Evolutionary conservation across 2,329 filamentous ascomycete genomes (phyloP).

Genomic region (Fusarium paranaense): DNA sequence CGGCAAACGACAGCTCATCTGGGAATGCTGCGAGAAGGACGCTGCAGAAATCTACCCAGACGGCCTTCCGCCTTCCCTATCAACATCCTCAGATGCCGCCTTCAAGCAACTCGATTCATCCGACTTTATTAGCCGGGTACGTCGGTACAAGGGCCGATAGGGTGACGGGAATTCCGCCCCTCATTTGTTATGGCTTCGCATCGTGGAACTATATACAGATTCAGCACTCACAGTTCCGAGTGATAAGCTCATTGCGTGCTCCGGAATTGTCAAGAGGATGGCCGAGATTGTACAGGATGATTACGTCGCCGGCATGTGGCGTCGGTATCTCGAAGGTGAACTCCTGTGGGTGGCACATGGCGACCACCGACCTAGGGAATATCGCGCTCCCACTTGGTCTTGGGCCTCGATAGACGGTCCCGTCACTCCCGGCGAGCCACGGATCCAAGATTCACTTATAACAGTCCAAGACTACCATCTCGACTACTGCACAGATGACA

Average conservation of each 20-base stretch:
- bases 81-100: neutral
- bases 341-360: too few relatives aligned
- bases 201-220: neutral
- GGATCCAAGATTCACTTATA: neutral
- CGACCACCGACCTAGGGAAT: too few relatives aligned
- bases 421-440: neutral
- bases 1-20: too few relatives aligned
- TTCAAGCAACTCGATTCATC: neutral
- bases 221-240: neutral
- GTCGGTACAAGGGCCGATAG: too few relatives aligned
- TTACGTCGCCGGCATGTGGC: neutral
- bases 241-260: neutral
- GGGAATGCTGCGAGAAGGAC: neutral
- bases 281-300: neutral
- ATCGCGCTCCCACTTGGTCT: neutral
- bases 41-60: neutral
- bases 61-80: neutral
- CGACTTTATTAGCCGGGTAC: too few relatives aligned
- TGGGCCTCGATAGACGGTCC: neutral
- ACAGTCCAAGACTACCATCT: neutral
- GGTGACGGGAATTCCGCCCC: neutral
- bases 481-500: neutral
- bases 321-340: neutral
- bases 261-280: neutral
- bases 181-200: neutral